Evolutionary conservation across 1,284 basidiomycete species (phyloP).

Genomic region (Puccinia horiana): DNA sequence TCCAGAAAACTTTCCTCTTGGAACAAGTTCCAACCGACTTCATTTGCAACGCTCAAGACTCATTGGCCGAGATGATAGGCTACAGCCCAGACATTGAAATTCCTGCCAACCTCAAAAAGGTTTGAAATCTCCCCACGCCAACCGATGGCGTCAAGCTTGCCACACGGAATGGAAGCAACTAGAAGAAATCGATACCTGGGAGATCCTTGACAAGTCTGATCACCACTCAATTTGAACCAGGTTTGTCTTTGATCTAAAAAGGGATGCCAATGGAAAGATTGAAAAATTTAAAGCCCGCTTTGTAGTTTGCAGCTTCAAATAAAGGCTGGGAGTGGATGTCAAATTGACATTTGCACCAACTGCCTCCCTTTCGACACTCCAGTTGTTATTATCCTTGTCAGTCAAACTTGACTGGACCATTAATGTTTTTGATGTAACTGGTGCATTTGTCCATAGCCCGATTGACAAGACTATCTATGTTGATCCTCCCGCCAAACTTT

Average conservation of each 20-base stretch:
- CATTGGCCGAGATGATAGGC: background rate
- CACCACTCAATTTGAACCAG: background rate
- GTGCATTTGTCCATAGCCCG: conserved; percentile 29
- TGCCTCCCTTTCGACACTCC: background rate
- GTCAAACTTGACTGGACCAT: background rate
- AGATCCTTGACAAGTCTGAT: background rate
- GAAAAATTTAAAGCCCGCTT: conserved; percentile 16
- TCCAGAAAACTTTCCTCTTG: background rate
- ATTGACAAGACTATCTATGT: conserved; percentile 29
- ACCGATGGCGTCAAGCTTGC: background rate
- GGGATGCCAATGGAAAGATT: background rate
- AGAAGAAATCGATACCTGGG: background rate
- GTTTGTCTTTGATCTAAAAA: conserved; percentile 3
- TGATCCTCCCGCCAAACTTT: background rate
- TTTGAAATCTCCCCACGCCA: background rate
- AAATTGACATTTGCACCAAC: conserved; percentile 10
- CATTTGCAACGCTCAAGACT: conserved; percentile 9
- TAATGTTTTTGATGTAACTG: conserved; percentile 25
- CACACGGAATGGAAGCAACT: background rate
- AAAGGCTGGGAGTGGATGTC: background rate
- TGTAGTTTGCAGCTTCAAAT: conserved; percentile 7
- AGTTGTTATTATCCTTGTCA: background rate
- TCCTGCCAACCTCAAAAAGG: background rate
- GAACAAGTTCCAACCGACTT: background rate
- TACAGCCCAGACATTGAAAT: background rate